Conservation (phyloP, 148 eudicot species). For the Chenopodium quinoa region DNA sequence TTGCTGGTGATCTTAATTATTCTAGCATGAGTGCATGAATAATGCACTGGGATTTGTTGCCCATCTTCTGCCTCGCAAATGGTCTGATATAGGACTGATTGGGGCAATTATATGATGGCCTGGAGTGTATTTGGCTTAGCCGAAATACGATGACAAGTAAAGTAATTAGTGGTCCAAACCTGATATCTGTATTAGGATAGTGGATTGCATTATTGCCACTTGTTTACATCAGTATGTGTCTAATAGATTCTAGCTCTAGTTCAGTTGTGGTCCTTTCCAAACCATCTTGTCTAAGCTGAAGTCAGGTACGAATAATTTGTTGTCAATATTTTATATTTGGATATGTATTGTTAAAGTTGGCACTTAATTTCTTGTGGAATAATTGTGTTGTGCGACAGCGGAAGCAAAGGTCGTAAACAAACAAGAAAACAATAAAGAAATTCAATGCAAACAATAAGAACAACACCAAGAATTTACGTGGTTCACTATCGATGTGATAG, state of each 20-base stretch:
- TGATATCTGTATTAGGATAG: slow-evolving; percentile 17
- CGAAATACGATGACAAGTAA: neutral
- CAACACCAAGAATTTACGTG: too few relatives aligned
- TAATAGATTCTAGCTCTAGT: slow-evolving; percentile 21
- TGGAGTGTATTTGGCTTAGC: neutral
- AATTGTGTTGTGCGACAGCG: too few relatives aligned
- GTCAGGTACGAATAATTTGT: slow-evolving; percentile 22
- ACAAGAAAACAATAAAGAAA: too few relatives aligned
- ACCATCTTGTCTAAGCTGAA: slow-evolving; percentile 12
- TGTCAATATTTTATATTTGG: slow-evolving; percentile 14
- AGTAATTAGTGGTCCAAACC: slow-evolving; percentile 4
- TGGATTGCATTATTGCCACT: slow-evolving; percentile 27
- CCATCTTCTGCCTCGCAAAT: neutral
- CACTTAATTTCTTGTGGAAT: slow-evolving; percentile 27
- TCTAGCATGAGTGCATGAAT: neutral
- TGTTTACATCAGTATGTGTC: slow-evolving; percentile 18
- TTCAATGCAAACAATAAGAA: too few relatives aligned
- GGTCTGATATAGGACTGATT: neutral
- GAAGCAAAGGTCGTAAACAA: too few relatives aligned
- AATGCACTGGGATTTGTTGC: neutral
- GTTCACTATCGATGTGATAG: too few relatives aligned
- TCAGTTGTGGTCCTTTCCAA: slow-evolving; percentile 14
- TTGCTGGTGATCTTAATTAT: neutral
- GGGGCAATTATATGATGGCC: neutral
- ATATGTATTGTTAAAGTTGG: slow-evolving; percentile 28